A percentile compares a stretch with the other conserved stretches of the same genome.
Conservation (phyloP, 2,329 filamentous ascomycete species). For the Aureobasidium melanogenum region DNA sequence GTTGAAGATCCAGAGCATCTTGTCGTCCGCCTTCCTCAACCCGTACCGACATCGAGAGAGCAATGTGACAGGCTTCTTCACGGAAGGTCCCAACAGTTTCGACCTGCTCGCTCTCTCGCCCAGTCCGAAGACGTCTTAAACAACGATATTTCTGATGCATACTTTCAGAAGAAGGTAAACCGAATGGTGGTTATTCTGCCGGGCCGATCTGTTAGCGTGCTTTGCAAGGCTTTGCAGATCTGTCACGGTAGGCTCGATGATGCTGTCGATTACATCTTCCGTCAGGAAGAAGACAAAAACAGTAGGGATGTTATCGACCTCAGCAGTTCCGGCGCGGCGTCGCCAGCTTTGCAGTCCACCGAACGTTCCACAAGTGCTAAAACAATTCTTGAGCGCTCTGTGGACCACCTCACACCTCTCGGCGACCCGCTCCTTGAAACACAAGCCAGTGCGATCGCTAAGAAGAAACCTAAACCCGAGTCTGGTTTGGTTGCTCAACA, state of each 20-base stretch:
- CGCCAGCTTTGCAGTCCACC: background rate
- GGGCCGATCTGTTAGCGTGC: slow-evolving; percentile 35
- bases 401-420: background rate
- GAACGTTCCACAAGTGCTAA: too few species aligned
- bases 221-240: slow-evolving; percentile 42
- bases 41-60: too few species aligned
- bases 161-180: slow-evolving; percentile 42
- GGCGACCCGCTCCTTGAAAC: background rate
- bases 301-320: slow-evolving; percentile 19
- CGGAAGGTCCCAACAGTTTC: too few species aligned
- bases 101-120: too few species aligned
- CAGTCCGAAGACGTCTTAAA: slow-evolving; percentile 32
- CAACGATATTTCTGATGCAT: slow-evolving; percentile 43
- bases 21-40: background rate
- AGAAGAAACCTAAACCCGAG: background rate
- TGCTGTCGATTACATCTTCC: slow-evolving; percentile 41
- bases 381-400: background rate
- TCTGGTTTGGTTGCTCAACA: background rate
- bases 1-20: background rate
- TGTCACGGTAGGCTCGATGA: slow-evolving; percentile 47
- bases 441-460: background rate
- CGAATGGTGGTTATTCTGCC: slow-evolving; percentile 43
- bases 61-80: too few species aligned
- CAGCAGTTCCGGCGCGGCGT: slow-evolving; percentile 21
- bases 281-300: slow-evolving; percentile 24